phyloP scores from a whole-genome alignment of 164 flowering plant genomes.

The Berberis thunbergii region DNA sequence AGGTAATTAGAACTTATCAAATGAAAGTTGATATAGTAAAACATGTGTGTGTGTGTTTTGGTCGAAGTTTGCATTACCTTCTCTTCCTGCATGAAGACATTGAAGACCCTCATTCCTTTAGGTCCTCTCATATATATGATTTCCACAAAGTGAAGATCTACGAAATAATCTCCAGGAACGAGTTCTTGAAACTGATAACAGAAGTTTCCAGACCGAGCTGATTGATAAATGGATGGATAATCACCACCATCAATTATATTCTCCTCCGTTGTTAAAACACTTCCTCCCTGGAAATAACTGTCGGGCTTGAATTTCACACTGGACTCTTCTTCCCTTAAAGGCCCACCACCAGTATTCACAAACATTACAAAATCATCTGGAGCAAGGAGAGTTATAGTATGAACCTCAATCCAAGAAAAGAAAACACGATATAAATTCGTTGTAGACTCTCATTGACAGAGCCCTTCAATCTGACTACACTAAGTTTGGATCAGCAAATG shows the following conservation, averaged over 20 bases:
- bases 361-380: constrained; percentile 48
- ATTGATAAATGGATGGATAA: constrained; percentile 47
- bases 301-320: constrained; percentile 26
- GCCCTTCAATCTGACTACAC: neutral
- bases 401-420: neutral
- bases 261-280: constrained; percentile 52
- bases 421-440: neutral
- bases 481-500: too few species aligned
- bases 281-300: constrained; percentile 52
- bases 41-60: neutral
- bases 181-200: constrained; percentile 41
- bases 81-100: constrained; percentile 70
- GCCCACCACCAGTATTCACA: constrained; percentile 62
- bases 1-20: neutral
- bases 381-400: constrained; percentile 7
- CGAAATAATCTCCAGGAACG: constrained; percentile 53
- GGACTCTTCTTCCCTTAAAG: constrained; percentile 17
- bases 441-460: too few species aligned
- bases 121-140: constrained; percentile 69
- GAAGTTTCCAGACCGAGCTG: constrained; percentile 63
- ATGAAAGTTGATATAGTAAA: neutral
- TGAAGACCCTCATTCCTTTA: constrained; percentile 69
- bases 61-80: constrained; percentile 37
- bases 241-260: constrained; percentile 44
- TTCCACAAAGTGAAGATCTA: constrained; percentile 83